These are phyloP conservation scores for Neurospora sp. DNA, from an alignment of 2,329 filamentous ascomycete genomes.

Conservation along the genomic window DNA sequence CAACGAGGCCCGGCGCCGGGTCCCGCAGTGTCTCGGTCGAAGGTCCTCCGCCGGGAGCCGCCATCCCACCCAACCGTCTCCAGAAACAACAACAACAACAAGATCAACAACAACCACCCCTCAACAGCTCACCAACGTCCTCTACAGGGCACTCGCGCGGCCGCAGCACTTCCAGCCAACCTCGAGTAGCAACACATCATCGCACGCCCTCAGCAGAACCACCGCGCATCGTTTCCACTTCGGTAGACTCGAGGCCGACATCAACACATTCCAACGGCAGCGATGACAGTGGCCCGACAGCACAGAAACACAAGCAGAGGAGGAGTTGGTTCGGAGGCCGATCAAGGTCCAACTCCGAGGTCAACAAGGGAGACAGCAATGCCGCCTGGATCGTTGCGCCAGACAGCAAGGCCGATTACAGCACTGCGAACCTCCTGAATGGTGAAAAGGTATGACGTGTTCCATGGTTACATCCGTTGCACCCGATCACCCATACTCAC, in stretches of 20 bases:
- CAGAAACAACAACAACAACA: conserved; percentile 11
- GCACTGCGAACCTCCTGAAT: conserved; percentile 37
- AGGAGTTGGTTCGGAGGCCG: conserved; percentile 44
- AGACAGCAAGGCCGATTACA: conserved; percentile 45
- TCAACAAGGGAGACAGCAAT: conserved; percentile 13
- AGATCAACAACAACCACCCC: conserved; percentile 3
- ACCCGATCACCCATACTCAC: neutral
- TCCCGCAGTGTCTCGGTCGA: neutral
- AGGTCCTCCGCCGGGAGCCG: conserved; percentile 11
- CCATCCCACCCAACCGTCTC: conserved; percentile 13
- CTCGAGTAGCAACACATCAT: conserved; percentile 17
- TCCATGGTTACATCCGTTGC: neutral
- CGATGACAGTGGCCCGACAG: conserved; percentile 20
- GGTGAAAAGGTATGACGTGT: conserved; percentile 40
- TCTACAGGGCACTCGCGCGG: conserved; percentile 21
- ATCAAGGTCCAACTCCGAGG: conserved; percentile 41
- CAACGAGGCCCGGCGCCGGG: conserved; percentile 6
- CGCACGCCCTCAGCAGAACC: conserved; percentile 20
- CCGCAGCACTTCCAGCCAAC: conserved; percentile 40
- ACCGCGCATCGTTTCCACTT: conserved; percentile 21
- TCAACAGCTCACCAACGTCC: conserved; percentile 25
- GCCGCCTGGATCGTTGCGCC: conserved; percentile 47
- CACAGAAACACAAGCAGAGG: conserved; percentile 33
- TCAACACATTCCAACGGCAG: conserved; percentile 24
- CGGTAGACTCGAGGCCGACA: conserved; percentile 21